Conservation (phyloP, 2,329 filamentous ascomycete genomes). For the Aspergillus neoniger region DNA sequence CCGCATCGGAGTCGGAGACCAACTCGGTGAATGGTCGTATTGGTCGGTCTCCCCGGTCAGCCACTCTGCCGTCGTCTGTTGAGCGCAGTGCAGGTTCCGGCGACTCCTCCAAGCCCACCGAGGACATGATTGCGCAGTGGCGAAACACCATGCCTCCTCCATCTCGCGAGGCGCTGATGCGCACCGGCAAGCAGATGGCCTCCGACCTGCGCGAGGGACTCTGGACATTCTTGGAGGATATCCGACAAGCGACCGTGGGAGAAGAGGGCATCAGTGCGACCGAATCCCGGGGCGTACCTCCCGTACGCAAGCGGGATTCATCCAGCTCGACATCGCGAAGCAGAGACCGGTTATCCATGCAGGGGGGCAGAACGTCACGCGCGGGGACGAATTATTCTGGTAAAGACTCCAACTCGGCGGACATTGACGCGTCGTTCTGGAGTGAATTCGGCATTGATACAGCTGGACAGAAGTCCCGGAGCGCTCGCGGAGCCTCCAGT, state of each 20-base stretch:
- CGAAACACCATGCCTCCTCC: slow-evolving; percentile 46
- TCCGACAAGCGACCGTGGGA: slow-evolving; percentile 91
- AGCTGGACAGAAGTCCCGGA: slow-evolving; percentile 44
- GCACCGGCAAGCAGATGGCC: slow-evolving; percentile 73
- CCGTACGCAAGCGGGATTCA: slow-evolving; percentile 33
- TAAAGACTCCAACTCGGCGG: slow-evolving; percentile 45
- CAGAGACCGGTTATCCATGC: slow-evolving; percentile 34
- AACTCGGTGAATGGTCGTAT: slow-evolving; percentile 28
- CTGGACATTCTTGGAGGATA: slow-evolving; percentile 93
- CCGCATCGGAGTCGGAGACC: slow-evolving; percentile 19
- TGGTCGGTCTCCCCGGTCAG: slow-evolving; percentile 42
- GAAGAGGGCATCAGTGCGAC: slow-evolving; percentile 77
- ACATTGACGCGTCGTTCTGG: slow-evolving; percentile 52
- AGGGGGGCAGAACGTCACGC: slow-evolving; percentile 31
- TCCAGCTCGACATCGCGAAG: slow-evolving; percentile 34
- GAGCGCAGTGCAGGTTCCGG: slow-evolving; percentile 33
- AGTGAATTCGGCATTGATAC: slow-evolving; percentile 54
- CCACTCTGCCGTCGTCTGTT: slow-evolving; percentile 45
- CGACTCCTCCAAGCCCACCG: slow-evolving; percentile 29
- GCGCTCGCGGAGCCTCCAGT: slow-evolving; percentile 31
- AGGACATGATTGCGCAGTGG: slow-evolving; percentile 43
- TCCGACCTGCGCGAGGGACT: slow-evolving; percentile 87
- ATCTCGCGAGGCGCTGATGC: slow-evolving; percentile 55
- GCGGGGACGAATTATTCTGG: slow-evolving; percentile 38
- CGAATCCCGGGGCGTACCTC: slow-evolving; percentile 38